Percentiles rank a stretch among this genome's conserved stretches.
These are phyloP conservation scores for Mollisiaceae sp. DNA, from an alignment of 2,329 filamentous ascomycete species.

Conservation along the genomic window DNA sequence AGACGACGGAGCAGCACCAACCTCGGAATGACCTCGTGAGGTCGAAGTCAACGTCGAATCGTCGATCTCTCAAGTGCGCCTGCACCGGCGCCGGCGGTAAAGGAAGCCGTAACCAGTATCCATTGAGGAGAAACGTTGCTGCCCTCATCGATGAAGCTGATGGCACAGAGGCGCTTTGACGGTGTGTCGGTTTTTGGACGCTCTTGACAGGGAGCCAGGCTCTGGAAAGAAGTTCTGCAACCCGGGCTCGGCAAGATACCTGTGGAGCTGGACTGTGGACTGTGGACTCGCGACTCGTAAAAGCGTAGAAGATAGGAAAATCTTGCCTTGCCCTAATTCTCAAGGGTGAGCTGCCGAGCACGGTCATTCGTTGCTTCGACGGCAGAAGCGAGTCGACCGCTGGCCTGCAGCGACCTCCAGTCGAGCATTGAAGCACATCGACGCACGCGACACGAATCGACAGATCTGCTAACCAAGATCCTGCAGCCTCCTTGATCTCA, in stretches of 20 bases:
- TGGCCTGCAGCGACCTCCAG: not conserved
- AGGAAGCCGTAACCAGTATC: not conserved
- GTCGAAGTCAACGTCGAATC: not conserved
- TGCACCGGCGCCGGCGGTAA: no score
- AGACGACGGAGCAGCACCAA: not conserved
- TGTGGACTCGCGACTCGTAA: no score
- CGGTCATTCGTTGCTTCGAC: not conserved
- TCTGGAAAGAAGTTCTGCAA: not conserved
- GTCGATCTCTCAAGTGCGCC: not conserved
- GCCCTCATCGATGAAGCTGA: not conserved
- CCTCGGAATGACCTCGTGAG: not conserved
- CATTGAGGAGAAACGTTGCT: not conserved
- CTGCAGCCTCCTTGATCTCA: not conserved
- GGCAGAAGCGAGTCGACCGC: not conserved
- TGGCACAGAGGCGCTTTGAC: not conserved
- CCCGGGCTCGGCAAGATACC: not conserved
- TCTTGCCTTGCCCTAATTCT: not conserved
- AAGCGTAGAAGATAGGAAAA: not conserved
- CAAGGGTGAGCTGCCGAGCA: not conserved
- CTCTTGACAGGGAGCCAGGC: not conserved
- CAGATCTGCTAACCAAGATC: not conserved
- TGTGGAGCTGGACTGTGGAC: no score
- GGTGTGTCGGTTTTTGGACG: not conserved
- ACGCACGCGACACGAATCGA: conserved; percentile 5
- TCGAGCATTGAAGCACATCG: conserved; percentile 3